Base-by-base conservation (phyloP, 2,329 filamentous ascomycete species). In the Clathrospora elynae region DNA sequence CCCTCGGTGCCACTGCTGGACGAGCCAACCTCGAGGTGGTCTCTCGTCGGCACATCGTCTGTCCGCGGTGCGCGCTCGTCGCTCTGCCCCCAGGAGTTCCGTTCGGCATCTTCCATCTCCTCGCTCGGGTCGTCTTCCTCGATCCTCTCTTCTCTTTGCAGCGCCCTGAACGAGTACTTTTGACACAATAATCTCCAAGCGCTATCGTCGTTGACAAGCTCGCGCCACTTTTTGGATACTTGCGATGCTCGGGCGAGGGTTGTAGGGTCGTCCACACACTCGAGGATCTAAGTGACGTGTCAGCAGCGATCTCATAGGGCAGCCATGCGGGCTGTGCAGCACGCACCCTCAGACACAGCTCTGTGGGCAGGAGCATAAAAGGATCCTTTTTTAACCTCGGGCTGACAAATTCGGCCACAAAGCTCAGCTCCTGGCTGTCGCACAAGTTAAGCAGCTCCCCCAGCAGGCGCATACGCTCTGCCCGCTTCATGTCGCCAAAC, bases 131-230 rank as follows among this genome's bases (percentile, higher is more conserved):
- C 58, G 35, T 58, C 51, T 23, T 59, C 55, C 26, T 64, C 56
- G 44, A 45, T 61, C n/a, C 53, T 46, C 28, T 69, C 66, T 39
- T 75, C 72, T 51, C 78, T 70, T 71, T 78, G 78, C 35, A 79
- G 67, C 36, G 77, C 71, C 34, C 81, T 83, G 70, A 96, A 99
- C 49, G 93, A 90, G 69, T 96, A 92, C 72, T 96, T 96, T 54
- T 95, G 90, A 68, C 92, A 97, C 13, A 99, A 79, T 49, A 93
- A 90, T 75, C 96, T 96, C 93, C 93, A 99, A 1, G 93, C 95
- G 73, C 96, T 91, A 70, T 99, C 93, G 69, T 99, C 93, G 65
- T 87, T 92, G 35, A 99, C 79, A 6, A 99, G 79, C 70, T 96
- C 91, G 51, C 89, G 83, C 93, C 93, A 99, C 68, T 91, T 82